These are phyloP conservation scores for Ophiostoma sp. DNA, from an alignment of 2,329 filamentous ascomycete species.

Conservation along the genomic window DNA sequence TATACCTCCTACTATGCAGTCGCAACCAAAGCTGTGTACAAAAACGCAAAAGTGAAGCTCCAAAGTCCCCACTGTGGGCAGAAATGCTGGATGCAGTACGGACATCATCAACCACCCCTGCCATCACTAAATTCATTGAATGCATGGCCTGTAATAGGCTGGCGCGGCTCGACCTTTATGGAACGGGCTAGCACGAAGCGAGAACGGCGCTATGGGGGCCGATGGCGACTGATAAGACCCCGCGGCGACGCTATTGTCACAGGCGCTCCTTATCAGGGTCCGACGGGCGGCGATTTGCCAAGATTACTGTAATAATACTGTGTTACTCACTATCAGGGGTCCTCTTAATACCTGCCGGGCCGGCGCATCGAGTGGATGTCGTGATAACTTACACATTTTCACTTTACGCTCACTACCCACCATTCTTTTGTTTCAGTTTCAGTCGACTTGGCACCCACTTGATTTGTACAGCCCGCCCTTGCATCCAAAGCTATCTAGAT, in stretches of 20 bases:
- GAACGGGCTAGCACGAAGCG: constrained; percentile 1
- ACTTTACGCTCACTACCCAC: neutral
- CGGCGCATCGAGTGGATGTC: neutral
- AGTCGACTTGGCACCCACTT: neutral
- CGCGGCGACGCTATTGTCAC: neutral
- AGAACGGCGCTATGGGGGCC: constrained; percentile 6
- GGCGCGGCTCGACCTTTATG: neutral
- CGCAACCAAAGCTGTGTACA: too few relatives aligned
- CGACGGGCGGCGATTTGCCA: constrained; percentile 5
- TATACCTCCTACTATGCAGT: too few relatives aligned
- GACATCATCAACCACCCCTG: neutral
- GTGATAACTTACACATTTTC: neutral
- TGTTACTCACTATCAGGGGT: constrained; percentile 12
- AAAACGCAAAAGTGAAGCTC: constrained; percentile 4
- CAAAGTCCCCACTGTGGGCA: neutral
- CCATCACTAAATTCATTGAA: neutral
- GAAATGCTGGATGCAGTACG: neutral
- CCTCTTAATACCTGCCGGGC: neutral
- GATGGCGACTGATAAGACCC: neutral
- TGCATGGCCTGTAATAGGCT: neutral
- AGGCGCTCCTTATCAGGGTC: constrained; percentile 9
- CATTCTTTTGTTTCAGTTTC: neutral
- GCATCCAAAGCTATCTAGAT: too few relatives aligned
- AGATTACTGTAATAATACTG: neutral
- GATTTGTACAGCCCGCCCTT: neutral